Evolutionary conservation across 768 basidiomycete genomes (phyloP).

Genomic region (Goffeauzyma gilvescens): DNA sequence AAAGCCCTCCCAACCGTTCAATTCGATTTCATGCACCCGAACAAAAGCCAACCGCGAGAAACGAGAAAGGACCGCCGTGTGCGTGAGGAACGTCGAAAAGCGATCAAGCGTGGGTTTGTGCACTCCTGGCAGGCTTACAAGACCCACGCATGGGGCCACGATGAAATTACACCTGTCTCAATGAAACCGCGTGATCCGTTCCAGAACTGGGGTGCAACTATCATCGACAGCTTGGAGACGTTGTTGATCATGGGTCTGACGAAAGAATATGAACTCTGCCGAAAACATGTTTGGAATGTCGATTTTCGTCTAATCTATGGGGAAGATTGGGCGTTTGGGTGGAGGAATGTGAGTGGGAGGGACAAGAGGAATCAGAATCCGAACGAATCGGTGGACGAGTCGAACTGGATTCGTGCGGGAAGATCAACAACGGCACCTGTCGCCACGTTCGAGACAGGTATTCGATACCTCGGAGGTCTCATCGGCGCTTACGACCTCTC

Average conservation of each 20-base stretch:
- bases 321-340: slow-evolving; percentile 21
- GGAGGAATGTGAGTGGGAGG: neutral
- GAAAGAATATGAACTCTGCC: slow-evolving; percentile 29
- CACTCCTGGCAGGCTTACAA: slow-evolving; percentile 31
- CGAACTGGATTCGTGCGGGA: neutral
- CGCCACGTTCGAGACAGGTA: slow-evolving; percentile 33
- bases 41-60: slow-evolving; percentile 12
- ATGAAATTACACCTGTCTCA: slow-evolving; percentile 27
- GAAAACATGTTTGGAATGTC: slow-evolving; percentile 26
- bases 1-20: slow-evolving; percentile 20
- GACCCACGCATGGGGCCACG: slow-evolving; percentile 30
- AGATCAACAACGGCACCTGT: slow-evolving; percentile 1
- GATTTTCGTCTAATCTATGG: slow-evolving; percentile 28
- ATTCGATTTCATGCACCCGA: slow-evolving; percentile 10
- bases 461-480: slow-evolving; percentile 35
- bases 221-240: slow-evolving; percentile 29
- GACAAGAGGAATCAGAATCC: no score
- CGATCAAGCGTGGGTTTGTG: slow-evolving; percentile 27
- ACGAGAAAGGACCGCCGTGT: slow-evolving; percentile 11
- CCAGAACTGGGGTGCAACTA: slow-evolving; percentile 30
- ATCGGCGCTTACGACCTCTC: slow-evolving; percentile 34
- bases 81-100: slow-evolving; percentile 24
- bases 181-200: slow-evolving; percentile 23
- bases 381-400: neutral
- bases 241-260: slow-evolving; percentile 27